These are phyloP conservation scores for Fraxinus platypoda DNA, from an alignment of 305 asterid species.

Conservation along the genomic window DNA sequence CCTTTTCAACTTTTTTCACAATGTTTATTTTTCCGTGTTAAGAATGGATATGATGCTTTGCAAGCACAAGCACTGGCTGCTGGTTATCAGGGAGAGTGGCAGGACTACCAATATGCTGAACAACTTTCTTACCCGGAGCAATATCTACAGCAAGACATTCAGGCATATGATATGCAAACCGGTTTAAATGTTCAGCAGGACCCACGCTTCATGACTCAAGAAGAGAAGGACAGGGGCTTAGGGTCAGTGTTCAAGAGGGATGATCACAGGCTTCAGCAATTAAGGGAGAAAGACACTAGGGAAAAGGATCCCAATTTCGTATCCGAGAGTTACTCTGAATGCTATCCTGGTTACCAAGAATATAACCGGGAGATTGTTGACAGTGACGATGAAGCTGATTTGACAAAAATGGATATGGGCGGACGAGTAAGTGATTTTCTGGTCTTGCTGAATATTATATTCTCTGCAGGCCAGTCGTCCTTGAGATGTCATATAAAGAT, in stretches of 20 bases:
- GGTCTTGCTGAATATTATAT: neutral
- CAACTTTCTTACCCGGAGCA: constrained; percentile 86
- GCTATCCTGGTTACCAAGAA: constrained; percentile 98
- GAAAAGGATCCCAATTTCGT: constrained; percentile 97
- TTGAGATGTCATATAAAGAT: neutral
- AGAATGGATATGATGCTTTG: constrained; percentile 77
- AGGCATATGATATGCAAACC: constrained; percentile 67
- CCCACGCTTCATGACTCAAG: constrained; percentile 88
- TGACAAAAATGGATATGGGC: constrained; percentile 98
- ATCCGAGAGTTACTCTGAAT: constrained; percentile 97
- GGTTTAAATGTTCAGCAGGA: constrained; percentile 53
- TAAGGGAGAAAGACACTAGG: constrained; percentile 92
- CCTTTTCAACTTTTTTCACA: constrained; percentile 11
- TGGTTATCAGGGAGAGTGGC: constrained; percentile 88
- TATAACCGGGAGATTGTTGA: constrained; percentile 90
- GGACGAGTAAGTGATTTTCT: constrained; percentile 68
- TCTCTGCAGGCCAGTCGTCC: neutral
- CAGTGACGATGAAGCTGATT: constrained; percentile 91
- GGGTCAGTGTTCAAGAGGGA: constrained; percentile 98
- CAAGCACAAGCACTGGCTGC: constrained; percentile 76
- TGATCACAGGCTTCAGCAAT: constrained; percentile 84
- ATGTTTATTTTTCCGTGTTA: constrained; percentile 20
- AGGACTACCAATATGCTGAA: constrained; percentile 81
- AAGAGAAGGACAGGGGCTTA: constrained; percentile 96
- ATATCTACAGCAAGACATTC: constrained; percentile 77